Evolutionary conservation across 148 eudicot genomes (phyloP), one percentile per base, ranked within the genome.

Genomic region (Cornus controversa): DNA sequence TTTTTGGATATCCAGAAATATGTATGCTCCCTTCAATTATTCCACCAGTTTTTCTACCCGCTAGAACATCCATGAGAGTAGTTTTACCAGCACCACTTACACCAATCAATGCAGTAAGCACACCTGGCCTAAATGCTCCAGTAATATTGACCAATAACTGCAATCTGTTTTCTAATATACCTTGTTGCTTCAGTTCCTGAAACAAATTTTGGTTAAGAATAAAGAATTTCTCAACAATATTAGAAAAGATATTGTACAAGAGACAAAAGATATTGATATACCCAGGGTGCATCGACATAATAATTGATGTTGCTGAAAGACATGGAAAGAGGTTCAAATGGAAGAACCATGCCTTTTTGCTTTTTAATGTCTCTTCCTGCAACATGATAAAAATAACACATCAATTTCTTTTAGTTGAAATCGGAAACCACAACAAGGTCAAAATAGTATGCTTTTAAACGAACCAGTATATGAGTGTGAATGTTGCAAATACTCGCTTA

Each of bases 51-150:
- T 96, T 96, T 84, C 99, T 83, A 76, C 98, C 97, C 45, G 99
- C 97, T 73, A 93, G 83, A 31, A 96, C 99, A 84, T 96, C 99
- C 99, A 96, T 96, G 50, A 96, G 90, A 82, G 99, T 96, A 47
- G 99, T 96, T 87, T 96, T 96, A 47, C 99, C 99, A 81, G 99
- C 98, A 63, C 99, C 99, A 77, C 99, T 96, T 37, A 84, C 97
- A 80, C 99, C 99, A 72, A 96, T 92, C 80, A 96, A 83, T 73
- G 99, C 99, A 63, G 99, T 93, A 65, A 96, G 98, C 66, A 96
- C 87, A 79, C 99, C 99, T 9, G 99, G 99, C 82, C 90, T 85
- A 78, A 96, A 96, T 80, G 94, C 92, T 79, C 99, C 98, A 6
- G 92, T 90, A 57, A 96, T 87, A 77, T 89, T 83, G 26, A 82